Percentiles rank a stretch among this genome's conserved stretches.
Evolutionary conservation across 371 early-diverging fungal genomes (phyloP).

Genomic region (Hamiltosporidium tvaerminnensis): DNA sequence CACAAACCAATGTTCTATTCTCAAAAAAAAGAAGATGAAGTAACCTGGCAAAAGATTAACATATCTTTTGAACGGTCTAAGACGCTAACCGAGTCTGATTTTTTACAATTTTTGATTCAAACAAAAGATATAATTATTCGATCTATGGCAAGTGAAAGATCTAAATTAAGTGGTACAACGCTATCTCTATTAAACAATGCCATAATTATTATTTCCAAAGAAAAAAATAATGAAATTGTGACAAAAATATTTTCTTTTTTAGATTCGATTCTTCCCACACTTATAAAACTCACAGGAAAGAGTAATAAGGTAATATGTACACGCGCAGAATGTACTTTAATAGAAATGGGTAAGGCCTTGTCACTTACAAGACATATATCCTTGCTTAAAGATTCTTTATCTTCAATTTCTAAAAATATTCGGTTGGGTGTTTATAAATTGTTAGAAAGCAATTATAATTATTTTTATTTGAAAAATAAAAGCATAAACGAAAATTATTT

Average conservation of each 20-base stretch:
- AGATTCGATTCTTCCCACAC: background rate
- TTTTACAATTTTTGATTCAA: background rate
- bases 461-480: background rate
- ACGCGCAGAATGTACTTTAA: background rate
- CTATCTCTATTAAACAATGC: background rate
- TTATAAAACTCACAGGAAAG: background rate
- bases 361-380: background rate
- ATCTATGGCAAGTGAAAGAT: background rate
- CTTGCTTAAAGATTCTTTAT: background rate
- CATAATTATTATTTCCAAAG: no score
- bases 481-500: background rate
- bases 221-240: no score
- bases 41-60: slow-evolving; percentile 31
- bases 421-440: background rate
- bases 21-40: slow-evolving; percentile 36
- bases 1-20: background rate
- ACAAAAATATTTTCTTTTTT: background rate
- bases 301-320: background rate
- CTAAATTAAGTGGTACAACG: background rate
- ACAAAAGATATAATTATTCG: background rate
- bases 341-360: background rate
- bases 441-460: no score
- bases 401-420: background rate
- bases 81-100: slow-evolving; percentile 6
- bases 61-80: slow-evolving; percentile 13